Conservation (phyloP, 352 stramenopile genomes). For the Phytophthora sp. region DNA sequence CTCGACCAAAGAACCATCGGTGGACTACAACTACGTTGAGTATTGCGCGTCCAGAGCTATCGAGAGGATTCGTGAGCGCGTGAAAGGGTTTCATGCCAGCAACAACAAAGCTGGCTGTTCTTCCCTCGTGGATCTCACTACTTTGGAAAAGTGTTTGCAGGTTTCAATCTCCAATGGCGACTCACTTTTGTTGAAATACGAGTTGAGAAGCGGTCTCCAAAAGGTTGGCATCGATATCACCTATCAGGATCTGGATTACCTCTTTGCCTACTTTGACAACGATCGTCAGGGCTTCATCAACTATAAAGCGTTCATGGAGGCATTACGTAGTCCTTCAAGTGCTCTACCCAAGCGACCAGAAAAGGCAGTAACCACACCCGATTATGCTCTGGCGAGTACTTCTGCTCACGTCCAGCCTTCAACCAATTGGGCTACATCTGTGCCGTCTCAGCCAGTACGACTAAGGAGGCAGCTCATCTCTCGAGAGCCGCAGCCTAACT, state of each 20-base stretch:
- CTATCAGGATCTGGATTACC: slow-evolving; percentile 66
- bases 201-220: slow-evolving; percentile 57
- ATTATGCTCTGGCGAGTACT: not conserved
- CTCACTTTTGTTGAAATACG: slow-evolving; percentile 58
- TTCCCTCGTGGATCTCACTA: slow-evolving; percentile 34
- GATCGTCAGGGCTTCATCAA: slow-evolving; percentile 70
- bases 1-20: not conserved
- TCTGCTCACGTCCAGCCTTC: not conserved
- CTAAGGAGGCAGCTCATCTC: not conserved
- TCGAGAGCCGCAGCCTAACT: slow-evolving; percentile 25
- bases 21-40: slow-evolving; percentile 21
- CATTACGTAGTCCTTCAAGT: slow-evolving; percentile 40
- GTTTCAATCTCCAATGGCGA: slow-evolving; percentile 52
- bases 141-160: slow-evolving; percentile 50
- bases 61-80: slow-evolving; percentile 27
- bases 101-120: not conserved
- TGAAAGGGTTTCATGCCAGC: slow-evolving; percentile 13
- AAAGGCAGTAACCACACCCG: not conserved
- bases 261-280: slow-evolving; percentile 75
- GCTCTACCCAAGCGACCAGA: slow-evolving; percentile 11
- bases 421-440: not conserved
- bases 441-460: slow-evolving; percentile 7
- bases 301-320: slow-evolving; percentile 75
- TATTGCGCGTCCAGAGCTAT: slow-evolving; percentile 31
- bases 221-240: slow-evolving; percentile 68